A percentile compares a stretch with the other conserved stretches of the same genome.
Evolutionary conservation across 2,329 filamentous ascomycete species (phyloP).

Genomic region (Colletotrichum tropicicola): DNA sequence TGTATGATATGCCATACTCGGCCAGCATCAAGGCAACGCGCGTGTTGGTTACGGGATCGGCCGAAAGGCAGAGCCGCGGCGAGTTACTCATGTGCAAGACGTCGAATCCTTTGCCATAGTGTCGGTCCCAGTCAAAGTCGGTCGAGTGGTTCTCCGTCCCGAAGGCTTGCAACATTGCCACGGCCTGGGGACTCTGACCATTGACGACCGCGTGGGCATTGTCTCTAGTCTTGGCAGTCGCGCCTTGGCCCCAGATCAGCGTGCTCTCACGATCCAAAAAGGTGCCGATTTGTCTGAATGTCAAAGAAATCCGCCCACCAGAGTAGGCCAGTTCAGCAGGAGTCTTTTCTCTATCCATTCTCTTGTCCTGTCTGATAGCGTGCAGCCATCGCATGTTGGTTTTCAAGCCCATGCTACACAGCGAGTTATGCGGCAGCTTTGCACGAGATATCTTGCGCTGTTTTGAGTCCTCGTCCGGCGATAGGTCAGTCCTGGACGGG

Average conservation of each 20-base stretch:
- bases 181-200: slow-evolving; percentile 71
- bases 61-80: slow-evolving; percentile 59
- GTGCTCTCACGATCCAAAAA: slow-evolving; percentile 74
- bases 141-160: slow-evolving; percentile 82
- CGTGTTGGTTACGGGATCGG: slow-evolving; percentile 57
- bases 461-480: slow-evolving; percentile 24
- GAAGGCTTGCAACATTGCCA: slow-evolving; percentile 80
- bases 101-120: slow-evolving; percentile 86
- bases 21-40: slow-evolving; percentile 60
- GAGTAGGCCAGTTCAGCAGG: slow-evolving; percentile 75
- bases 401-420: slow-evolving; percentile 81
- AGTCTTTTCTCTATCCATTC: slow-evolving; percentile 72
- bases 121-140: slow-evolving; percentile 76
- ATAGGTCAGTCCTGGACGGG: slow-evolving; percentile 35
- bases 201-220: slow-evolving; percentile 73
- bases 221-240: slow-evolving; percentile 70
- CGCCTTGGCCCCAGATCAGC: slow-evolving; percentile 92
- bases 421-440: slow-evolving; percentile 85
- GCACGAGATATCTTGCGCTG: slow-evolving; percentile 72
- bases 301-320: slow-evolving; percentile 88
- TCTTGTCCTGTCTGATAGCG: slow-evolving; percentile 89
- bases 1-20: slow-evolving; percentile 56
- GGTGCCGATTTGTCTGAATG: slow-evolving; percentile 89
- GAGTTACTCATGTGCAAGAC: slow-evolving; percentile 73
- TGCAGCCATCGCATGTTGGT: slow-evolving; percentile 93